A percentile compares a stretch with the other conserved stretches of the same genome.
Evolutionary conservation across 352 stramenopile genomes (phyloP).

Genomic region (Phytophthora sansomeana): DNA sequence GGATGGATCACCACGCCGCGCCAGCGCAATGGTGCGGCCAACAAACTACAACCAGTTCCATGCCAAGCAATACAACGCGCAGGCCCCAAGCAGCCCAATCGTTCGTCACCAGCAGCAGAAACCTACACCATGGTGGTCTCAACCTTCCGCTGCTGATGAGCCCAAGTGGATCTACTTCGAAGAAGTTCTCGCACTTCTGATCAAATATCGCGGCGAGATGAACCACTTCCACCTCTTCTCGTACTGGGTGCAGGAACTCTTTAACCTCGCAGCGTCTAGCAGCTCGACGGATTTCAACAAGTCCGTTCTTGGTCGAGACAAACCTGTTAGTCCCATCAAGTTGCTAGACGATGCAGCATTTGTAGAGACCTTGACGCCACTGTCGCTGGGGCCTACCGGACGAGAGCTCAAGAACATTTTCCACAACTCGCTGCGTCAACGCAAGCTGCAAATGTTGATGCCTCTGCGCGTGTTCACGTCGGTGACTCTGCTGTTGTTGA

Average conservation of each 20-base stretch:
- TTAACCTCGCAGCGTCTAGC: slow-evolving; percentile 35
- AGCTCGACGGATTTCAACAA: slow-evolving; percentile 1
- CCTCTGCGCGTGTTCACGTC: slow-evolving; percentile 71
- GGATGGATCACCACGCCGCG: slow-evolving; percentile 17
- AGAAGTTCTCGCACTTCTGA: slow-evolving; percentile 63
- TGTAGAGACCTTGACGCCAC: slow-evolving; percentile 48
- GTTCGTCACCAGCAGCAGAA: slow-evolving; percentile 40
- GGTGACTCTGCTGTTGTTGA: slow-evolving; percentile 65
- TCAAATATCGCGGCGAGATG: slow-evolving; percentile 70
- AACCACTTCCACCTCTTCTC: slow-evolving; percentile 72
- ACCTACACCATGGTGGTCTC: slow-evolving; percentile 1
- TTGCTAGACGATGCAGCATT: slow-evolving; percentile 61
- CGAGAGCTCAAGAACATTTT: slow-evolving; percentile 75
- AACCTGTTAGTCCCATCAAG: slow-evolving; percentile 6
- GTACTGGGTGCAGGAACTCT: slow-evolving; percentile 65
- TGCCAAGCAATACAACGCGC: slow-evolving; percentile 54
- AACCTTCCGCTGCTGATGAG: background rate
- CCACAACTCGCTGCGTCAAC: slow-evolving; percentile 70
- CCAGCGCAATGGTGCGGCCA: slow-evolving; percentile 39
- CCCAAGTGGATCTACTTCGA: slow-evolving; percentile 66
- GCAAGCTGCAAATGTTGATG: slow-evolving; percentile 59
- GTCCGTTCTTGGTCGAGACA: background rate
- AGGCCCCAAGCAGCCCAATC: slow-evolving; percentile 56
- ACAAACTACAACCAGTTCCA: slow-evolving; percentile 76
- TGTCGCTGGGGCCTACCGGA: slow-evolving; percentile 55